A percentile compares a stretch with the other conserved stretches of the same genome.
phyloP scores from a whole-genome alignment of 2,329 filamentous ascomycete species.

The Aspergillus sp. region DNA sequence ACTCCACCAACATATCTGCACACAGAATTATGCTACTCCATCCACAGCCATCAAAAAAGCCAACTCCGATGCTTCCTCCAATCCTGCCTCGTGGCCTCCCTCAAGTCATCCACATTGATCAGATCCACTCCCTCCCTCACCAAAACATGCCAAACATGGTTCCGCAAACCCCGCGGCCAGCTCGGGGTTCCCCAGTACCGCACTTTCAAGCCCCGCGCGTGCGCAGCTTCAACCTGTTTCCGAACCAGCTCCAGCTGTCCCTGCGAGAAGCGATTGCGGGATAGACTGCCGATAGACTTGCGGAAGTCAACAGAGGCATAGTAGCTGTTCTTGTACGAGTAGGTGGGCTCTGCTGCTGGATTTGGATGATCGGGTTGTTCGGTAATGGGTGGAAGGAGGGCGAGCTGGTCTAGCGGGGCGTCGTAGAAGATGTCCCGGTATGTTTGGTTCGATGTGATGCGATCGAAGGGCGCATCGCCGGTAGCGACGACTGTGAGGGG shows the following conservation, averaged over 20 bases:
- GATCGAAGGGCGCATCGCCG: conserved; percentile 49
- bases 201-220: conserved; percentile 56
- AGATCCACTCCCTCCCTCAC: conserved; percentile 61
- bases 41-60: conserved; percentile 1
- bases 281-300: conserved; percentile 53
- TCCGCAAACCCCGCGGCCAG: conserved; percentile 58
- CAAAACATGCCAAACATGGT: conserved; percentile 59
- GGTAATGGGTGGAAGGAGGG: neutral
- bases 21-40: too few species aligned
- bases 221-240: conserved; percentile 51
- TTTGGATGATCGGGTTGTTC: neutral
- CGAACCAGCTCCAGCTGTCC: conserved; percentile 49
- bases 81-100: conserved; percentile 45
- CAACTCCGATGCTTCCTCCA: conserved; percentile 35
- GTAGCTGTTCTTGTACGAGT: conserved; percentile 61
- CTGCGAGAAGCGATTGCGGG: conserved; percentile 50
- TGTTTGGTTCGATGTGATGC: conserved; percentile 38
- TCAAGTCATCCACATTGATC: conserved; percentile 63
- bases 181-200: conserved; percentile 63
- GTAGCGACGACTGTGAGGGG: conserved; percentile 52
- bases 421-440: conserved; percentile 55
- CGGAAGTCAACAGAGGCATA: conserved; percentile 65
- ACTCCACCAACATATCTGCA: too few species aligned
- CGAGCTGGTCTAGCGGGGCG: conserved; percentile 42
- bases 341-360: conserved; percentile 30